Base-by-base conservation (phyloP, 2,329 filamentous ascomycete species). In the Cryphonectria carpinicola region DNA sequence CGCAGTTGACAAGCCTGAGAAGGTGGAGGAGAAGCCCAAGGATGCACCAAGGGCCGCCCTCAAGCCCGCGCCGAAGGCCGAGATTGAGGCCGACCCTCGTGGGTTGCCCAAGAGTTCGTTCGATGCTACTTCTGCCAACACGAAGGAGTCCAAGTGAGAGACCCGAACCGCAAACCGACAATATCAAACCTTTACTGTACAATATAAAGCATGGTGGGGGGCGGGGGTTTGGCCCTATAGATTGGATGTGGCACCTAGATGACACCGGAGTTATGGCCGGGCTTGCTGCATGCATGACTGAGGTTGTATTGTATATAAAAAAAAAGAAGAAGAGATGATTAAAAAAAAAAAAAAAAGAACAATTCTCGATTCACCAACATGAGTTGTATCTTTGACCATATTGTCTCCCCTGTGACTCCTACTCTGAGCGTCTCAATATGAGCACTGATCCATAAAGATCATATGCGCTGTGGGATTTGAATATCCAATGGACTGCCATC, bases 61-160 rank as follows among this genome's bases (percentile, higher is more conserved):
- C 22, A 60, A 54, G 17, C 58, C 63, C 35, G 68, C 56, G 39
- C 25, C 41, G 19, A 63, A 41, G 41, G 64, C 70, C 43, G 70
- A 72, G 28, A 7, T 66, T 17, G 64, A 62, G 63, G 66, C 67
- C 25, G 67, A 69, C 60, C 64, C 69, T 69, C 66, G 62, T 22
- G 71, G 64, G 19, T 37, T 75, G 6, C 78, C 78, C 3, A 76
- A 73, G 70, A 72, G 73, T 67, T 77, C 77, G 1, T 73, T 74
- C 19, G 80, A 81, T 63, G 79, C 79, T 43, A 80, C 80, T 1
- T 73, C 71, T 25, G 79, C 78, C 32, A 81, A 80, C 74, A 70
- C 74, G n/a, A 71, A 69, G 52, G 56, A 46, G 49, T 72, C 65
- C 3, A 66, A 66, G 58, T 69, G 68, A 28, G 58, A 13, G 13